phyloP scores from a whole-genome alignment of 805 yeast genomes.

The Spathaspora sp. region DNA sequence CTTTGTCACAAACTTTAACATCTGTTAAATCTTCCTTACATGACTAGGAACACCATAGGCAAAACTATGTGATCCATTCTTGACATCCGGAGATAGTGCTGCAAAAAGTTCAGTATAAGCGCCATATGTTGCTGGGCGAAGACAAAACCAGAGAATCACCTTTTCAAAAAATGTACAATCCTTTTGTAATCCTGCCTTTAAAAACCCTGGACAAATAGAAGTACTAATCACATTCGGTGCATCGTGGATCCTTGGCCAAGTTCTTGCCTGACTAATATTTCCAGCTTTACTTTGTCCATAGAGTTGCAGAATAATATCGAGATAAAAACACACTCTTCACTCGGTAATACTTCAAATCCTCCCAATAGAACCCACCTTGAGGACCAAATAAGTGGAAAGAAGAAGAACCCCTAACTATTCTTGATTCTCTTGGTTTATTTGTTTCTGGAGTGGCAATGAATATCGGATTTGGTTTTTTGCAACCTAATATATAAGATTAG shows the following conservation, averaged over 20 bases:
- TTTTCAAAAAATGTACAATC: constrained; percentile 3
- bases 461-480: too few relatives aligned
- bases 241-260: constrained; percentile 29
- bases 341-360: constrained; percentile 23
- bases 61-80: constrained; percentile 32
- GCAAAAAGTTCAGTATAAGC: constrained; percentile 42
- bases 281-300: constrained; percentile 44
- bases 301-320: constrained; percentile 3
- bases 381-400: constrained; percentile 26
- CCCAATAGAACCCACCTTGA: constrained; percentile 30
- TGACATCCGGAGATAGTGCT: constrained; percentile 32
- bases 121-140: constrained; percentile 29
- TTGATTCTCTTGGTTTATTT: constrained; percentile 7
- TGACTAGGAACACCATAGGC: constrained; percentile 26
- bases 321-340: not conserved
- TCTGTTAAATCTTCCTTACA: constrained; percentile 1
- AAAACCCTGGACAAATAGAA: constrained; percentile 39
- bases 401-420: constrained; percentile 47
- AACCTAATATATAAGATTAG: too few relatives aligned
- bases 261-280: constrained; percentile 29
- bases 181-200: constrained; percentile 32
- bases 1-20: not conserved
- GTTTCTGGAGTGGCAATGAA: constrained; percentile 21
- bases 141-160: constrained; percentile 6
- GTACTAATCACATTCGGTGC: constrained; percentile 25